These are phyloP conservation scores for Ajuga chamaepitys DNA, from an alignment of 257 asterid species.

Conservation along the genomic window DNA sequence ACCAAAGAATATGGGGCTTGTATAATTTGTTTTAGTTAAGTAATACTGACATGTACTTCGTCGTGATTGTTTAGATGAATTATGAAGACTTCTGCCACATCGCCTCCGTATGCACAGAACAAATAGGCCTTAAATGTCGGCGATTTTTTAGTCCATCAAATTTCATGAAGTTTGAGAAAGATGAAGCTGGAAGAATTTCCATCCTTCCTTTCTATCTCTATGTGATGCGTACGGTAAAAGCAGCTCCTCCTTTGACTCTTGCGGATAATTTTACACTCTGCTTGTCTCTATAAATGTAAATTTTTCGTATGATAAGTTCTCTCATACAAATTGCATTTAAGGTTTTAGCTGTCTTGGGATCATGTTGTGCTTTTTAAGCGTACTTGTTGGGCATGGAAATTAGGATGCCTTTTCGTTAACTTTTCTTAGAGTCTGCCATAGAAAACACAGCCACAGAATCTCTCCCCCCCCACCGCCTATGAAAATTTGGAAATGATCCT, in stretches of 20 bases:
- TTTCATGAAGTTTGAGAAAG: conserved; percentile 99
- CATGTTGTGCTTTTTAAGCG: not conserved
- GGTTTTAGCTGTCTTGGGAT: conserved; percentile 2
- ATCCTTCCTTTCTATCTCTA: conserved; percentile 96
- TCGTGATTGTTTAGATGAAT: conserved; percentile 64
- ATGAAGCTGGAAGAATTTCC: conserved; percentile 95
- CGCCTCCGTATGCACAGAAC: conserved; percentile 96
- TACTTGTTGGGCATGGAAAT: not conserved
- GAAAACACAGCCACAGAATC: not conserved
- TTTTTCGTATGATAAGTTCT: not conserved
- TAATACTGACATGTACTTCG: conserved; percentile 24
- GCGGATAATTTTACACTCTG: not conserved
- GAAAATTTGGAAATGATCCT: not conserved
- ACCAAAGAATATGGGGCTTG: not conserved
- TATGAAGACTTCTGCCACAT: conserved; percentile 99
- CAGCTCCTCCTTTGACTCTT: conserved; percentile 6
- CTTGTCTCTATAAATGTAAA: not conserved
- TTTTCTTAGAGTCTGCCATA: not conserved
- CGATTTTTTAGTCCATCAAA: conserved; percentile 97
- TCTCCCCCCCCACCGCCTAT: not conserved
- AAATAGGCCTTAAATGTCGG: conserved; percentile 92
- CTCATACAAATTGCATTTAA: not conserved
- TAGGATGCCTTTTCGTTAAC: not conserved
- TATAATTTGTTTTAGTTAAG: conserved; percentile 4
- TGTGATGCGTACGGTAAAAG: conserved; percentile 94